Conservation (phyloP, 768 basidiomycete genomes). For the Suillus fuscotomentosus region DNA sequence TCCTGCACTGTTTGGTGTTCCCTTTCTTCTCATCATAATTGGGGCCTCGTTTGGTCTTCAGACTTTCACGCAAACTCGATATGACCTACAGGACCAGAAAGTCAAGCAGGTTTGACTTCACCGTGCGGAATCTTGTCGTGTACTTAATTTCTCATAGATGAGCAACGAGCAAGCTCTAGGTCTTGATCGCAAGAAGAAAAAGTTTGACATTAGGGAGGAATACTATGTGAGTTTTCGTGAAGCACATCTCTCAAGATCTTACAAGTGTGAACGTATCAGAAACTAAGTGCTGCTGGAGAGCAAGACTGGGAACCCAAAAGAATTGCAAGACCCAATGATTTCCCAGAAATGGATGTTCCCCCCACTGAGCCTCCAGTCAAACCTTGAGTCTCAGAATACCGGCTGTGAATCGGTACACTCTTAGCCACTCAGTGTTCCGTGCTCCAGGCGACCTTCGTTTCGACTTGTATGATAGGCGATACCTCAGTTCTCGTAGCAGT, state of each 20-base stretch:
- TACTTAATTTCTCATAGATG: slow-evolving; percentile 40
- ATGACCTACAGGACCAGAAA: slow-evolving; percentile 84
- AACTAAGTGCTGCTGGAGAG: slow-evolving; percentile 58
- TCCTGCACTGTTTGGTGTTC: slow-evolving; percentile 79
- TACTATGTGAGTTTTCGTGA: slow-evolving; percentile 74
- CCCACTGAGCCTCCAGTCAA: slow-evolving; percentile 52
- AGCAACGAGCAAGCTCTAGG: slow-evolving; percentile 77
- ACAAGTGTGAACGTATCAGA: slow-evolving; percentile 38
- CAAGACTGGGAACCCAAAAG: slow-evolving; percentile 88
- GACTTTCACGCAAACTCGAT: slow-evolving; percentile 84
- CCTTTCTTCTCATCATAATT: slow-evolving; percentile 85
- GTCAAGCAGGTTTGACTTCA: slow-evolving; percentile 53
- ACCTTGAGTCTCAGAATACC: background rate
- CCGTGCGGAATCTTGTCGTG: no score
- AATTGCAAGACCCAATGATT: slow-evolving; percentile 77
- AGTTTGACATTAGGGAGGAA: slow-evolving; percentile 92
- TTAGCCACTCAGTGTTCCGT: background rate
- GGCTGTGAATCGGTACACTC: background rate
- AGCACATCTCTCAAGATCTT: background rate
- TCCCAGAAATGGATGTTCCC: slow-evolving; percentile 93
- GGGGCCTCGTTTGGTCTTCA: slow-evolving; percentile 82
- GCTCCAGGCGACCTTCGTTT: no score
- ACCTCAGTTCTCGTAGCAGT: background rate
- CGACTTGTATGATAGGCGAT: background rate
- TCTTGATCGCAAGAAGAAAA: slow-evolving; percentile 66